Conservation (phyloP, 495 filamentous ascomycete species). For the Podospora sp. region DNA sequence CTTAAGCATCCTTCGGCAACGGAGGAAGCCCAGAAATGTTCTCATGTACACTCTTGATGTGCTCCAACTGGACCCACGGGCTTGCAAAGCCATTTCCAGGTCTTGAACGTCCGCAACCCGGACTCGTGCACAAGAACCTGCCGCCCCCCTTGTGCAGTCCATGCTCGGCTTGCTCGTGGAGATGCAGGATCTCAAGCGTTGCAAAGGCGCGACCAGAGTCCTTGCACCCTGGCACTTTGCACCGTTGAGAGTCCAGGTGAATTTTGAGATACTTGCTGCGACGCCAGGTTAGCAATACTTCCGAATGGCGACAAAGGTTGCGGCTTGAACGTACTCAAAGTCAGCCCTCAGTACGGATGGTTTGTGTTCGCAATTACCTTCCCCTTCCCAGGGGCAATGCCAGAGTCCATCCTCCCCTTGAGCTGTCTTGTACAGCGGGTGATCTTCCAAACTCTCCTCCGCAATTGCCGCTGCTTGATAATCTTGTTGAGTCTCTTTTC, state of each 20-base stretch:
- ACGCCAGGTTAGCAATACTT: not conserved
- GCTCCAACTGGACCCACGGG: constrained; percentile 8
- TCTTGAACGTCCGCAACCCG: constrained; percentile 5
- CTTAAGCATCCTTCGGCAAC: not conserved
- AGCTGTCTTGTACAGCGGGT: constrained; percentile 4
- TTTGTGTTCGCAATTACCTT: constrained; percentile 15
- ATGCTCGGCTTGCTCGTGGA: constrained; percentile 11
- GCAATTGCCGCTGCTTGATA: not conserved
- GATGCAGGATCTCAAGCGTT: constrained; percentile 14
- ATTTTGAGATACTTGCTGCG: constrained; percentile 10
- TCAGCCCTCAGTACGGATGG: constrained; percentile 10
- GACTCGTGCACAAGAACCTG: constrained; percentile 10
- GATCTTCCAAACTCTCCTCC: not conserved
- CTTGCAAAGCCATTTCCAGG: constrained; percentile 10
- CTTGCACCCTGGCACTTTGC: constrained; percentile 9
- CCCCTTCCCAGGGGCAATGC: constrained; percentile 16
- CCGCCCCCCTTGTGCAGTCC: constrained; percentile 12
- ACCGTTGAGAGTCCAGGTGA: constrained; percentile 4
- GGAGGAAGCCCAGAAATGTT: constrained; percentile 4
- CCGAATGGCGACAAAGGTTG: too few species aligned
- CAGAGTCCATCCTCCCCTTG: constrained; percentile 10
- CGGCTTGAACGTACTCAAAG: constrained; percentile 6
- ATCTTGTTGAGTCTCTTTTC: not conserved
- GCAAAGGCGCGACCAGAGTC: not conserved
- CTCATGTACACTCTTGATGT: constrained; percentile 14